phyloP scores from a whole-genome alignment of 2,329 filamentous ascomycete species.

The Volutella citrinella region DNA sequence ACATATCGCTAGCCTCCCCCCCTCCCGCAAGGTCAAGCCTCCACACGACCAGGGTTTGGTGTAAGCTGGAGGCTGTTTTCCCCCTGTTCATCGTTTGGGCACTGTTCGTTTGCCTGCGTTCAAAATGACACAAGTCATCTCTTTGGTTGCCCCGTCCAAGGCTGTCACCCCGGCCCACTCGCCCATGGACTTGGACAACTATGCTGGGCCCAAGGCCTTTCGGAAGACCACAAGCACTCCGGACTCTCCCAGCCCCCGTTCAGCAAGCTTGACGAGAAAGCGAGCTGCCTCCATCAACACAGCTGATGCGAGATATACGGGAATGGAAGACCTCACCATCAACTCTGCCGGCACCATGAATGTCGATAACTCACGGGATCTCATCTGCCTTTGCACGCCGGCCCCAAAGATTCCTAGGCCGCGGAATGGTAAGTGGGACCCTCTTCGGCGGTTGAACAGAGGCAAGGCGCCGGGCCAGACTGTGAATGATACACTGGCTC shows the following conservation, averaged over 20 bases:
- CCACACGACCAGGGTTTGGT: conserved; percentile 7
- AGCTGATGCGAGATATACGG: conserved; percentile 39
- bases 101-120: conserved; percentile 18
- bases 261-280: conserved; percentile 33
- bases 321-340: conserved; percentile 28
- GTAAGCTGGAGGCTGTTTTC: conserved; percentile 6
- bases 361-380: conserved; percentile 35
- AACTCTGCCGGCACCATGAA: conserved; percentile 26
- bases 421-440: conserved; percentile 50
- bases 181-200: conserved; percentile 21
- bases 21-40: too few relatives aligned
- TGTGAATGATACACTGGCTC: too few relatives aligned
- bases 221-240: conserved; percentile 17
- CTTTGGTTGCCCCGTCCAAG: conserved; percentile 23
- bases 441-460: too few relatives aligned
- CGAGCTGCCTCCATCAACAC: conserved; percentile 45
- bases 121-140: conserved; percentile 29
- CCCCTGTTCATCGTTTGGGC: too few relatives aligned
- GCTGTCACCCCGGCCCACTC: conserved; percentile 23
- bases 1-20: too few relatives aligned
- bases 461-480: too few relatives aligned
- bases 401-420: conserved; percentile 57
- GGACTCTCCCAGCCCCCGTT: conserved; percentile 24
- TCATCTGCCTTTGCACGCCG: conserved; percentile 55
- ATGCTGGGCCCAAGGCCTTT: conserved; percentile 18